Conservation (phyloP, 768 basidiomycete genomes). For the Lentinula boryana region DNA sequence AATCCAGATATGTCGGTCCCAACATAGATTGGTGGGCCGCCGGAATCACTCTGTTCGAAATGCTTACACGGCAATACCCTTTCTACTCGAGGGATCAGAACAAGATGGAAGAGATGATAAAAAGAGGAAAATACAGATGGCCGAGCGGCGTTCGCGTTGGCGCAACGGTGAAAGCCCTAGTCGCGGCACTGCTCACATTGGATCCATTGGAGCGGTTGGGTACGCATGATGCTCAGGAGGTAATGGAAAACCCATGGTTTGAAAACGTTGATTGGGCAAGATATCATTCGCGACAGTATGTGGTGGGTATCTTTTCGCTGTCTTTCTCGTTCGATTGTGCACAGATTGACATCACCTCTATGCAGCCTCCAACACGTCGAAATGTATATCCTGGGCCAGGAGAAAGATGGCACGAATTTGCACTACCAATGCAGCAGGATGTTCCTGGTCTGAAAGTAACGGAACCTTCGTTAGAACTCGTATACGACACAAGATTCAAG, state of each 20-base stretch:
- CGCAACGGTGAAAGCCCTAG: constrained; percentile 34
- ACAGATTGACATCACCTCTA: background rate
- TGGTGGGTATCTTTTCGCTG: constrained; percentile 27
- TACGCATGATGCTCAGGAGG: constrained; percentile 21
- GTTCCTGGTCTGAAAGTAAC: constrained; percentile 35
- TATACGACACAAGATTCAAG: constrained; percentile 29
- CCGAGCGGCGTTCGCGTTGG: constrained; percentile 29
- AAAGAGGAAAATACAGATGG: constrained; percentile 29
- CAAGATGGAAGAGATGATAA: constrained; percentile 21
- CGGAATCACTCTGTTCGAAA: constrained; percentile 47
- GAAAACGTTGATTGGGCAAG: constrained; percentile 39
- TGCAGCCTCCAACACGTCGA: constrained; percentile 3
- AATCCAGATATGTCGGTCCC: constrained; percentile 14
- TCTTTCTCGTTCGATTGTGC: background rate
- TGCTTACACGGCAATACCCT: constrained; percentile 32
- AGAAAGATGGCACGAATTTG: constrained; percentile 30
- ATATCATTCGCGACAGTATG: constrained; percentile 34
- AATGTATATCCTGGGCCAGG: constrained; percentile 31
- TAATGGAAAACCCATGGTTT: constrained; percentile 41
- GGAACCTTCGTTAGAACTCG: constrained; percentile 25
- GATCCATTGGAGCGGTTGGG: constrained; percentile 35
- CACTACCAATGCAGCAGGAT: constrained; percentile 27
- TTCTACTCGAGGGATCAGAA: constrained; percentile 20
- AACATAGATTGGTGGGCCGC: constrained; percentile 52
- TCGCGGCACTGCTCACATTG: constrained; percentile 32